Percentiles rank a stretch among this genome's conserved stretches.
Conservation (phyloP, 768 basidiomycete species). For the Mycena leptocephala region DNA sequence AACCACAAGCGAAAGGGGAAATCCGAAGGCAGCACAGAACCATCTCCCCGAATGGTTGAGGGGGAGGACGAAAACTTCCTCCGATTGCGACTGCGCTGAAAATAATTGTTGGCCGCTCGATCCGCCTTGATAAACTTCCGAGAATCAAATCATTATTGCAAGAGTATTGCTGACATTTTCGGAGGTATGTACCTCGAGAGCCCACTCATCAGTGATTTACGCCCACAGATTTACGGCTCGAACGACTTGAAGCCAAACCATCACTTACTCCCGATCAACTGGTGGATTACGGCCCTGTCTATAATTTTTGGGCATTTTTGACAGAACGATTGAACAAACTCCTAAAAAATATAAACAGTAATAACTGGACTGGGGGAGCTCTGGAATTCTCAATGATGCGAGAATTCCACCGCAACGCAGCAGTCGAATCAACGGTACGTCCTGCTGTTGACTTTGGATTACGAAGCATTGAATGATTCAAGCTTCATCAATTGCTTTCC, state of each 20-base stretch:
- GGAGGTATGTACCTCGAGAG: not conserved
- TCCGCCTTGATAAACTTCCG: not conserved
- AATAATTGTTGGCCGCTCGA: constrained; percentile 23
- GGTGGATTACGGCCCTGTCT: constrained; percentile 43
- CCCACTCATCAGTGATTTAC: no score
- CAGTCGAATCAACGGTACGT: constrained; percentile 1
- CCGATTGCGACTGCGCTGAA: constrained; percentile 28
- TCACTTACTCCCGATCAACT: constrained; percentile 43
- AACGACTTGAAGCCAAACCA: not conserved
- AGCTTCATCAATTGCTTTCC: not conserved
- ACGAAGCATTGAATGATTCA: not conserved
- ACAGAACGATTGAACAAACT: constrained; percentile 47
- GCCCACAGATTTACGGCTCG: not conserved
- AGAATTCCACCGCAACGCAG: constrained; percentile 29
- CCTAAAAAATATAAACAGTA: constrained; percentile 43
- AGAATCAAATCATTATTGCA: not conserved
- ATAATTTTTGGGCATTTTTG: constrained; percentile 48
- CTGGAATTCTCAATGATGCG: constrained; percentile 48
- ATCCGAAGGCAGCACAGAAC: not conserved
- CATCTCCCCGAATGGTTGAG: constrained; percentile 1
- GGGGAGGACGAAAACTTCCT: constrained; percentile 35
- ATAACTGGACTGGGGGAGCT: constrained; percentile 44
- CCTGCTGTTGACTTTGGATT: not conserved
- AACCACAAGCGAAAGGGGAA: no score
- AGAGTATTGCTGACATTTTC: not conserved